Percentiles rank a stretch among this genome's conserved stretches.
Evolutionary conservation across 768 basidiomycete genomes (phyloP).

Genomic region (Pleurotus citrinopileatus): DNA sequence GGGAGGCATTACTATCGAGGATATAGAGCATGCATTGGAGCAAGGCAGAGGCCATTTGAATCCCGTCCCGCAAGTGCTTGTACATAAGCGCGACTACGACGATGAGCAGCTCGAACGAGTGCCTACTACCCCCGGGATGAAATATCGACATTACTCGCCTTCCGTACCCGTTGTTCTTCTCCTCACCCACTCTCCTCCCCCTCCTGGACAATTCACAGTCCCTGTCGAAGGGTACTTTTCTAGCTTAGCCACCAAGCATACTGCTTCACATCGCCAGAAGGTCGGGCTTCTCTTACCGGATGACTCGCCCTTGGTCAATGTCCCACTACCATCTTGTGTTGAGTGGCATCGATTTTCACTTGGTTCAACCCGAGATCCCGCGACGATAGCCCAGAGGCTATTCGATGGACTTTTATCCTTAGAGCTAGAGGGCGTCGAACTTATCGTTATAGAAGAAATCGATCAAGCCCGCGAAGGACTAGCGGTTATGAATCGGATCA

Average conservation of each 20-base stretch:
- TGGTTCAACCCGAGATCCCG: conserved; percentile 52
- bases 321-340: conserved; percentile 22
- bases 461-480: conserved; percentile 79
- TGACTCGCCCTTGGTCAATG: conserved; percentile 46
- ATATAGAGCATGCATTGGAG: conserved; percentile 61
- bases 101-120: conserved; percentile 68
- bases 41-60: conserved; percentile 30
- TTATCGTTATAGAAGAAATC: conserved; percentile 85
- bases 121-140: conserved; percentile 98
- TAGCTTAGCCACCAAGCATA: conserved; percentile 27
- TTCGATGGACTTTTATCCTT: conserved; percentile 86
- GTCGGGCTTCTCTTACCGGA: conserved; percentile 70
- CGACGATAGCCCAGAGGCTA: conserved; percentile 72
- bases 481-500: conserved; percentile 92
- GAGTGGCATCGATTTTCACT: conserved; percentile 57
- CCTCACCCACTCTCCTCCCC: conserved; percentile 45
- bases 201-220: conserved; percentile 27
- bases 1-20: conserved; percentile 90
- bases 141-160: conserved; percentile 97
- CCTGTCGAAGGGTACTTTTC: conserved; percentile 35
- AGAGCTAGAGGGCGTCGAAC: conserved; percentile 71
- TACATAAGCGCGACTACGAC: conserved; percentile 75
- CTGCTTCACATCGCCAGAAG: conserved; percentile 28
- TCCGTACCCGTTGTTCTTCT: conserved; percentile 81
- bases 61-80: conserved; percentile 59